phyloP scores from a whole-genome alignment of 768 basidiomycete species.

The Rhizopogon rudus region DNA sequence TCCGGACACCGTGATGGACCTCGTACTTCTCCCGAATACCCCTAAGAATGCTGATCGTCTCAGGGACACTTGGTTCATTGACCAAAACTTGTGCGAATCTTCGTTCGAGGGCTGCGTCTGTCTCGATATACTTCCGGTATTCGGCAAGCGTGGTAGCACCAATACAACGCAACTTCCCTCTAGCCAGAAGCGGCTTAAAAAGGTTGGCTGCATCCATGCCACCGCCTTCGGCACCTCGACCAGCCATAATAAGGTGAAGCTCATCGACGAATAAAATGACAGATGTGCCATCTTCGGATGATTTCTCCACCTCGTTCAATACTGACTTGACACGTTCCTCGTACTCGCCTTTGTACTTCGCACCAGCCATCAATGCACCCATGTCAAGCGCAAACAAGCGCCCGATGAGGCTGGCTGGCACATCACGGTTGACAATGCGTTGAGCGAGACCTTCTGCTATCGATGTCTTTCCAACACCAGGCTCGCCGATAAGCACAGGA shows the following conservation, averaged over 20 bases:
- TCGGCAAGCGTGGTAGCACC: constrained; percentile 92
- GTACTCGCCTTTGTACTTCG: constrained; percentile 93
- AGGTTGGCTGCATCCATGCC: constrained; percentile 94
- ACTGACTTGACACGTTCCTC: constrained; percentile 95
- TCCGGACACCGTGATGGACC: constrained; percentile 87
- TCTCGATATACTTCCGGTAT: constrained; percentile 91
- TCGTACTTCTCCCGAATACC: constrained; percentile 94
- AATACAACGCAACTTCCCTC: constrained; percentile 73
- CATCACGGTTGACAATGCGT: constrained; percentile 91
- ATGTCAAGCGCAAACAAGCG: constrained; percentile 86
- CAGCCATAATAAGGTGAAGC: constrained; percentile 91
- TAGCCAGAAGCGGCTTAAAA: constrained; percentile 88
- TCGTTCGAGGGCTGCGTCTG: constrained; percentile 85
- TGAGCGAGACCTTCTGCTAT: constrained; percentile 95
- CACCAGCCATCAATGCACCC: constrained; percentile 93
- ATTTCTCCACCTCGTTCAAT: constrained; percentile 90
- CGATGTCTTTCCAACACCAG: constrained; percentile 93
- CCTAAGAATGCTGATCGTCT: constrained; percentile 90
- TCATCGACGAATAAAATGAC: constrained; percentile 97
- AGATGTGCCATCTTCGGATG: constrained; percentile 66
- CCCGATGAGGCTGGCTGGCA: constrained; percentile 67
- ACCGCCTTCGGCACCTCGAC: constrained; percentile 72
- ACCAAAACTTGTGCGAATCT: constrained; percentile 92
- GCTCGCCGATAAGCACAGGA: constrained; percentile 94
- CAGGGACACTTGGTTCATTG: constrained; percentile 84